Base-by-base conservation (phyloP, 805 yeast genomes). In the Kluyveromyces siamensis region DNA sequence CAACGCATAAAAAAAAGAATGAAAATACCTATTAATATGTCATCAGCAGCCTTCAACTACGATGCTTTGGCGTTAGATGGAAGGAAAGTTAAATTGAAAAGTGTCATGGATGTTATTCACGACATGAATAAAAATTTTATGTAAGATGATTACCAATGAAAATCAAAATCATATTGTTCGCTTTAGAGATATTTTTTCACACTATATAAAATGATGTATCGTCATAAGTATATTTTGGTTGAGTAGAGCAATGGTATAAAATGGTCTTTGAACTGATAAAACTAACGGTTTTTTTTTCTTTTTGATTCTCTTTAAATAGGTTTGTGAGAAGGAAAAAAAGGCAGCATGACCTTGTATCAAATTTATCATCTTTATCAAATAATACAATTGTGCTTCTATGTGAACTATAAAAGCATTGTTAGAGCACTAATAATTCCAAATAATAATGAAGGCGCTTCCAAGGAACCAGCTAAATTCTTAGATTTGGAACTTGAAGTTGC, bases 61-160 rank as follows among this genome's bases (percentile, higher is more conserved):
- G 33, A 37, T 16, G 25, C 27, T 14, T 25, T 88, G 55, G 80
- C 84, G 30, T 85, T 95, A 1, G 72, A 84, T 53, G 96, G 95
- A 2, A 85, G 86, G 84, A 87, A 84, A 58, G 95, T 89, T 43
- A 96, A 89, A 60, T 95, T 86, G n/a, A 87, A 84, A 58, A 80
- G 88, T 56, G 93, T 89, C 35, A 95, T 93, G 30, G 84, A 84
- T 57, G 89, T 87, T 18, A 69, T 88, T 52, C 72, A 96, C 36
- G 93, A 87, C 57, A 71, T 89, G 60, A 96, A 89, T 64, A 74
- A 86, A 60, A 72, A 52, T 19, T 27, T 45, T 8, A 41, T 41
- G 14, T 41, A 21, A 21, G 3, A 21, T 4, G 25, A 21, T 21
- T 21, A 21, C 25, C 25, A 21, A 21, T 21, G 25, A 21, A 21